Conservation (phyloP, 805 yeast species). For the Cyberlindnera xylosilytica region DNA sequence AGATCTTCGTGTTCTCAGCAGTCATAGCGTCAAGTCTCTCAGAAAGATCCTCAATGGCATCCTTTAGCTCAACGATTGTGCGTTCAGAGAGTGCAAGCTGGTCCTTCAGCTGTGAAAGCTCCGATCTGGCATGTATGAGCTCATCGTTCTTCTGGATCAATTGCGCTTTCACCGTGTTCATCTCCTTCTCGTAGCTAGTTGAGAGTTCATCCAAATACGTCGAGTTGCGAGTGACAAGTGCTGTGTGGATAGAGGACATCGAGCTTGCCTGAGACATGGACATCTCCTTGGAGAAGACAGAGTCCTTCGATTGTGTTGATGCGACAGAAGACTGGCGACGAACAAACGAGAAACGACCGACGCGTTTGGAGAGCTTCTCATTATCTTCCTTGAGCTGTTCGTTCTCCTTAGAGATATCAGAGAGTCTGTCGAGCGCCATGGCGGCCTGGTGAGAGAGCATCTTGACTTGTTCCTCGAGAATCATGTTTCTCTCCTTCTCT, state of each 20-base stretch:
- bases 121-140: constrained; percentile 4
- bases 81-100: background rate
- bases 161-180: constrained; percentile 11
- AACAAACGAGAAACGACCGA: constrained; percentile 7
- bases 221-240: constrained; percentile 4
- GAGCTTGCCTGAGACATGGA: constrained; percentile 22
- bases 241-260: constrained; percentile 17
- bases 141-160: constrained; percentile 8
- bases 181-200: constrained; percentile 13
- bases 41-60: constrained; percentile 1
- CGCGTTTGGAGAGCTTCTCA: constrained; percentile 10
- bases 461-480: constrained; percentile 27
- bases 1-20: constrained; percentile 3
- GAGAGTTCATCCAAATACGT: constrained; percentile 5
- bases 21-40: constrained; percentile 1
- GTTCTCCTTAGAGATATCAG: constrained; percentile 23
- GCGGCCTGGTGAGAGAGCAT: constrained; percentile 27
- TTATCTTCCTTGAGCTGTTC: constrained; percentile 19
- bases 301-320: constrained; percentile 6
- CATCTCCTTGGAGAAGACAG: constrained; percentile 8
- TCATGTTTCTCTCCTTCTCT: constrained; percentile 26
- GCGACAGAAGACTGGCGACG: constrained; percentile 17
- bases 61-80: background rate
- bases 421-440: constrained; percentile 23
- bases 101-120: background rate